phyloP scores from a whole-genome alignment of 2,329 filamentous ascomycete genomes.

The Magnaporthiopsis rhizophila region DNA sequence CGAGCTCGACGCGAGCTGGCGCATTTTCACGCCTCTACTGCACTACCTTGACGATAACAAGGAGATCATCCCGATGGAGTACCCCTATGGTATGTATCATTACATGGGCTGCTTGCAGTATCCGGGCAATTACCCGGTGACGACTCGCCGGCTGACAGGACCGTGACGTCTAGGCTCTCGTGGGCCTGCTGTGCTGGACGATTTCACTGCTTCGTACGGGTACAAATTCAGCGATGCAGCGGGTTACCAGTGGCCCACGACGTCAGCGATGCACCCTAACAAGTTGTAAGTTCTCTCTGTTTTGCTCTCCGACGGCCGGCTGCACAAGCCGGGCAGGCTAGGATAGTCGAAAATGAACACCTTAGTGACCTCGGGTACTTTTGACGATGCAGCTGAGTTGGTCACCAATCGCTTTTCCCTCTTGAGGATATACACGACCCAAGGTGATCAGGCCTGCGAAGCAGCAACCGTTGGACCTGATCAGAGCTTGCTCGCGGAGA shows the following conservation, averaged over 20 bases:
- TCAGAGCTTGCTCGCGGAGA: background rate
- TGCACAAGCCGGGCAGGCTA: background rate
- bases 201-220: constrained; percentile 95
- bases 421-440: background rate
- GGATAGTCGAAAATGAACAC: background rate
- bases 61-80: constrained; percentile 99
- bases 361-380: background rate
- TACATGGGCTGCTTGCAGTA: background rate
- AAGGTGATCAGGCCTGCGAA: background rate
- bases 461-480: background rate
- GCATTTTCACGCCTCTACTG: constrained; percentile 93
- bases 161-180: constrained; percentile 65
- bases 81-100: constrained; percentile 78
- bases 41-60: constrained; percentile 99
- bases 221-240: constrained; percentile 98
- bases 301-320: background rate
- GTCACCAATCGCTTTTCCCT: background rate
- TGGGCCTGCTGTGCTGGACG: constrained; percentile 89
- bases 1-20: constrained; percentile 95
- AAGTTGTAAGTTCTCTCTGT: constrained; percentile 61
- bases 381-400: background rate
- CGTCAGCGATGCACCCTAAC: constrained; percentile 60
- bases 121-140: background rate
- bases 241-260: constrained; percentile 90
- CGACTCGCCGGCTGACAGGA: constrained; percentile 13